These are phyloP conservation scores for Monotropa hypopitys DNA, from an alignment of 179 eudicot genomes.

Conservation along the genomic window DNA sequence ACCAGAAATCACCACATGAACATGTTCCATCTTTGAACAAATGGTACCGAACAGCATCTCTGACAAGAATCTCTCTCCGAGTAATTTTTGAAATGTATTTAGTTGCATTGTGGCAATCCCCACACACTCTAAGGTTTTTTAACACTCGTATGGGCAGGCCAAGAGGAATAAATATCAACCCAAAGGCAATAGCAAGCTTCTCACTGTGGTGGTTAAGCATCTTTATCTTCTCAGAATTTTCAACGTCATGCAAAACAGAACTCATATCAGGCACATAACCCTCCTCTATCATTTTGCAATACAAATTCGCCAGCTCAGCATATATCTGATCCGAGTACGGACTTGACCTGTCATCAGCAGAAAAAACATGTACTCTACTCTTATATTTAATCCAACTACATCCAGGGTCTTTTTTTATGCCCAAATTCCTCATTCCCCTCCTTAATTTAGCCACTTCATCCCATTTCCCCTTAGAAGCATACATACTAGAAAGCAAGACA, in stretches of 20 bases:
- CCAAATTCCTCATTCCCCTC: not conserved
- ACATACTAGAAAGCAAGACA: conserved; percentile 63
- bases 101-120: conserved; percentile 82
- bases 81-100: conserved; percentile 78
- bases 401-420: not conserved
- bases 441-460: conserved; percentile 1
- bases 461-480: not conserved
- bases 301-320: conserved; percentile 43
- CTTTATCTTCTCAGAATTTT: conserved; percentile 59
- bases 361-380: conserved; percentile 53
- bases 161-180: conserved; percentile 63
- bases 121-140: conserved; percentile 87
- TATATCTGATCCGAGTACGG: conserved; percentile 56
- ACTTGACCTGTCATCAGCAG: conserved; percentile 82
- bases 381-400: conserved; percentile 3
- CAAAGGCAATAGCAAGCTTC: conserved; percentile 89
- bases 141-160: conserved; percentile 60
- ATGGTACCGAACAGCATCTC: conserved; percentile 49
- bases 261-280: conserved; percentile 72
- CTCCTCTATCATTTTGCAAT: conserved; percentile 47
- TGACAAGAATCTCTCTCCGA: conserved; percentile 42
- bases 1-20: conserved; percentile 99
- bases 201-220: conserved; percentile 83
- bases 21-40: conserved; percentile 84
- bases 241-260: conserved; percentile 71